phyloP scores from a whole-genome alignment of 768 basidiomycete species.

The Fistulinella prunicolor region DNA sequence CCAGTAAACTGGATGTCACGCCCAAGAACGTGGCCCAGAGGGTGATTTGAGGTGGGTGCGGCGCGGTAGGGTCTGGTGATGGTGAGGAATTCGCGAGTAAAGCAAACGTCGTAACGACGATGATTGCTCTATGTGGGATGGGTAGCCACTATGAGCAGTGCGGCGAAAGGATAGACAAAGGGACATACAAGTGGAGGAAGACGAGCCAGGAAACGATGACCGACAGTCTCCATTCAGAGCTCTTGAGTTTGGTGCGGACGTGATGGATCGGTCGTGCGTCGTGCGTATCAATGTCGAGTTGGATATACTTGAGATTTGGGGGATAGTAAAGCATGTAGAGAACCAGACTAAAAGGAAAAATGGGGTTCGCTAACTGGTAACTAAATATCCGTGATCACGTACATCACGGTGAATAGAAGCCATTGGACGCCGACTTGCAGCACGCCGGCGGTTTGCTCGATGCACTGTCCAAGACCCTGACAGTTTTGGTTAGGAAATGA shows the following conservation, averaged over 20 bases:
- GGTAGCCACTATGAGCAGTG: not conserved
- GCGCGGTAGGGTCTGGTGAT: slow-evolving; percentile 34
- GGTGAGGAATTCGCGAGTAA: slow-evolving; percentile 48
- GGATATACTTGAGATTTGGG: slow-evolving; percentile 68
- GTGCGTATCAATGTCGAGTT: slow-evolving; percentile 40
- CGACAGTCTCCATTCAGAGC: slow-evolving; percentile 75
- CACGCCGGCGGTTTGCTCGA: slow-evolving; percentile 79
- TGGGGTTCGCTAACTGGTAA: not conserved
- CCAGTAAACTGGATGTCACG: slow-evolving; percentile 71
- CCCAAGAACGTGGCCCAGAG: slow-evolving; percentile 89
- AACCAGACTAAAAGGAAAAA: slow-evolving; percentile 55
- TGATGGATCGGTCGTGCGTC: slow-evolving; percentile 41
- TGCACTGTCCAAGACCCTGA: slow-evolving; percentile 67
- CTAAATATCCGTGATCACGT: slow-evolving; percentile 27
- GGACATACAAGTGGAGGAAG: slow-evolving; percentile 66
- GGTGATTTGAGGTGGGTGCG: slow-evolving; percentile 37
- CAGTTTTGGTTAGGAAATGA: slow-evolving; percentile 1
- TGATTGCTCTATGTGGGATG: slow-evolving; percentile 35
- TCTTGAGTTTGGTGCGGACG: slow-evolving; percentile 49
- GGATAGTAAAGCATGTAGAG: slow-evolving; percentile 95
- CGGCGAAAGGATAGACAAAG: not conserved
- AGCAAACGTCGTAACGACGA: slow-evolving; percentile 58
- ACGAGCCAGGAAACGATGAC: slow-evolving; percentile 72
- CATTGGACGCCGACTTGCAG: slow-evolving; percentile 82
- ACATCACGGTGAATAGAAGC: slow-evolving; percentile 84